Evolutionary conservation across 116 monocot species (phyloP).

Genomic region (Phalaenopsis hybrid): DNA sequence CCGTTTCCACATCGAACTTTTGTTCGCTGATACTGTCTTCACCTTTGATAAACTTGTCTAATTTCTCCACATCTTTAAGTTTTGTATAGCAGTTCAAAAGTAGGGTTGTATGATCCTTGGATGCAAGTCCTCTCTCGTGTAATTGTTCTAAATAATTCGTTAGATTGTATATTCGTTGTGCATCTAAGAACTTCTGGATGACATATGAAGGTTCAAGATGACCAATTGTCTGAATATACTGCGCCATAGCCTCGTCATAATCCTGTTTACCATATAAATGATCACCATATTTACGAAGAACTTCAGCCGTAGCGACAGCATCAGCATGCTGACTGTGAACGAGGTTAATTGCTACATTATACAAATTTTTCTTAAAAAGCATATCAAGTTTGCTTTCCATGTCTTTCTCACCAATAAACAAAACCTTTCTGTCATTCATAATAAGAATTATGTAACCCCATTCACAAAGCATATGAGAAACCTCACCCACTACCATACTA

Average conservation of each 20-base stretch:
- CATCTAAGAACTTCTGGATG: slow-evolving; percentile 97
- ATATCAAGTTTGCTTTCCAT: slow-evolving; percentile 99
- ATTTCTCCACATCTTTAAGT: slow-evolving; percentile 92
- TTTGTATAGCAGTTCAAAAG: slow-evolving; percentile 96
- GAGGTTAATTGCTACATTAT: slow-evolving; percentile 93
- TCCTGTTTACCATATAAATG: slow-evolving; percentile 92
- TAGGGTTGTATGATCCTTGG: slow-evolving; percentile 96
- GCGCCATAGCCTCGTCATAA: slow-evolving; percentile 93
- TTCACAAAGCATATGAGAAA: slow-evolving; percentile 85
- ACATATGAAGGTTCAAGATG: slow-evolving; percentile 98
- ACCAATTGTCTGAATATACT: slow-evolving; percentile 91
- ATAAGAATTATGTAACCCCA: slow-evolving; percentile 91
- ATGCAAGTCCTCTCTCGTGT: slow-evolving; percentile 78
- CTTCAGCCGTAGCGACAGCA: slow-evolving; percentile 91
- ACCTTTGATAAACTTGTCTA: slow-evolving; percentile 91
- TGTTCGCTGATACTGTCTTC: slow-evolving; percentile 68
- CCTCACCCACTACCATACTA: slow-evolving; percentile 74
- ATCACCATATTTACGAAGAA: slow-evolving; percentile 93
- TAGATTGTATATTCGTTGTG: slow-evolving; percentile 85
- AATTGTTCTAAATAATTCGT: slow-evolving; percentile 93
- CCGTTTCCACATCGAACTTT: slow-evolving; percentile 98
- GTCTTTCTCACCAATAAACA: slow-evolving; percentile 90
- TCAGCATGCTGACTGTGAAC: slow-evolving; percentile 96
- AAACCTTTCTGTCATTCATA: slow-evolving; percentile 66
- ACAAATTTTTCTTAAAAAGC: slow-evolving; percentile 96